A percentile compares a stretch with the other conserved stretches of the same genome.
phyloP scores from a whole-genome alignment of 805 yeast species.

The Myxozyma udenii region DNA sequence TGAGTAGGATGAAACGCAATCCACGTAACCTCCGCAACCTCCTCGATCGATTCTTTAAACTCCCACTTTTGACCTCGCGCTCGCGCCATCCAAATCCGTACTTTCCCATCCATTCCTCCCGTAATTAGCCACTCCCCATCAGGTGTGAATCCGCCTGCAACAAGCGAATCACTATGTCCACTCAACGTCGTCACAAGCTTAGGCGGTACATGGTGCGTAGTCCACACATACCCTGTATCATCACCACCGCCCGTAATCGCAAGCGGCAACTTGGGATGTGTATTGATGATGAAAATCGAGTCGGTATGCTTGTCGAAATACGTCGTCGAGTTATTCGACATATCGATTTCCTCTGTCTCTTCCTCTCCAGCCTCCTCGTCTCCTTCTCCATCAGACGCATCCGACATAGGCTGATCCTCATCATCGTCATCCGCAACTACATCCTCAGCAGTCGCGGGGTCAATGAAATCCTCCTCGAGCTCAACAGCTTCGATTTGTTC shows the following conservation, averaged over 20 bases:
- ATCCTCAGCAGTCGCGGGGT: conserved; percentile 32
- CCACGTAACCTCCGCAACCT: conserved; percentile 89
- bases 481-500: too few relatives aligned
- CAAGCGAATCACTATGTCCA: conserved; percentile 86
- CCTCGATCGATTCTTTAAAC: conserved; percentile 65
- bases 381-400: conserved; percentile 35
- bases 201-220: conserved; percentile 83
- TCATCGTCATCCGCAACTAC: conserved; percentile 38
- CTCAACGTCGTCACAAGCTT: conserved; percentile 68
- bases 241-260: conserved; percentile 97
- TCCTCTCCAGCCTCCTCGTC: conserved; percentile 44
- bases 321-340: conserved; percentile 83
- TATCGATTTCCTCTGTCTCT: conserved; percentile 52
- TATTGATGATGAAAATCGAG: conserved; percentile 75
- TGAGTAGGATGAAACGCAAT: conserved; percentile 73
- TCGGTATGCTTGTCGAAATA: conserved; percentile 90
- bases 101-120: conserved; percentile 92
- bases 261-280: conserved; percentile 78
- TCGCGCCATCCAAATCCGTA: conserved; percentile 65
- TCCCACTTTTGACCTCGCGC: conserved; percentile 85
- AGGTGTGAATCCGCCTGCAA: conserved; percentile 74
- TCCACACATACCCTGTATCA: conserved; percentile 85
- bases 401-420: conserved; percentile 42
- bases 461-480: too few relatives aligned
- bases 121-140: conserved; percentile 81